phyloP scores from a whole-genome alignment of 2,329 filamentous ascomycete genomes.

The Apiospora hydei region DNA sequence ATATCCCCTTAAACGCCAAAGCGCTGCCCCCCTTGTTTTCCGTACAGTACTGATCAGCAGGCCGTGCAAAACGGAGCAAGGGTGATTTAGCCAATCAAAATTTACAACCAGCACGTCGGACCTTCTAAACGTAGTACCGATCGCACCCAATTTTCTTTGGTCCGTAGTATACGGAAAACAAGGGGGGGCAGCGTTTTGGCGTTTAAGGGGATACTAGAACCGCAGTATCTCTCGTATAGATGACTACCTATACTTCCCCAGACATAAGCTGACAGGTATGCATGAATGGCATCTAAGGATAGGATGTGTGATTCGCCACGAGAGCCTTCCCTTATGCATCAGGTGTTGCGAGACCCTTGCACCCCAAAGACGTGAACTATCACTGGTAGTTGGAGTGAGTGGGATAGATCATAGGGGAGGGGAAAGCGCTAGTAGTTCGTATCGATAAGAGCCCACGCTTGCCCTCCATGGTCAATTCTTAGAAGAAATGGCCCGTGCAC shows the following conservation, averaged over 20 bases:
- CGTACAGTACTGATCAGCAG: too few relatives aligned
- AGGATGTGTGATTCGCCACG: background rate
- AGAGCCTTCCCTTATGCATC: background rate
- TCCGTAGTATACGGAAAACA: too few relatives aligned
- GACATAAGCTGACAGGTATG: background rate
- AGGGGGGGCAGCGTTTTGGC: too few relatives aligned
- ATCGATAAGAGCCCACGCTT: constrained; percentile 14
- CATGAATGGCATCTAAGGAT: background rate
- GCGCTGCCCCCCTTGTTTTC: too few relatives aligned
- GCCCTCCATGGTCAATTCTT: background rate
- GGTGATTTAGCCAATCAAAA: too few relatives aligned
- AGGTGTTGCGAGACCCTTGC: background rate
- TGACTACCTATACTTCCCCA: background rate
- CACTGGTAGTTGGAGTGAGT: background rate
- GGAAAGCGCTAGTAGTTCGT: background rate
- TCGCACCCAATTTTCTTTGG: too few relatives aligned
- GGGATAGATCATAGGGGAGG: background rate
- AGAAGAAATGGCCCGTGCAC: background rate
- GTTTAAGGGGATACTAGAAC: too few relatives aligned
- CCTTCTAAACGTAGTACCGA: too few relatives aligned
- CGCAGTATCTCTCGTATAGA: background rate
- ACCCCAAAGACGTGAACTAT: background rate
- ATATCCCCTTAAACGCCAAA: too few relatives aligned
- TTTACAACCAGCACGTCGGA: too few relatives aligned
- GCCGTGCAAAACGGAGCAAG: too few relatives aligned